Evolutionary conservation across 768 basidiomycete genomes (phyloP).

Genomic region (Lentinula aciculospora): DNA sequence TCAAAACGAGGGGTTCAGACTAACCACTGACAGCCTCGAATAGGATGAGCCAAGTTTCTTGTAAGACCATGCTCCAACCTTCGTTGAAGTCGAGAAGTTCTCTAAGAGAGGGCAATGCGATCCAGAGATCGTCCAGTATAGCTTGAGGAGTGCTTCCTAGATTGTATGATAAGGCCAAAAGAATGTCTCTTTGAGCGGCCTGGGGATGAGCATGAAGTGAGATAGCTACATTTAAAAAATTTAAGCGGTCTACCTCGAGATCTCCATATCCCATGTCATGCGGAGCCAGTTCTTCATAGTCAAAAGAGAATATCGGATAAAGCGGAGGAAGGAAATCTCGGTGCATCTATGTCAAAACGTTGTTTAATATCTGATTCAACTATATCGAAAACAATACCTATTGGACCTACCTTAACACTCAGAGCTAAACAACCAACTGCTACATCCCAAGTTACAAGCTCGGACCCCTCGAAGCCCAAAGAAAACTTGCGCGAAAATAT

Average conservation of each 20-base stretch:
- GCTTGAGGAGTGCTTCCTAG: constrained; percentile 51
- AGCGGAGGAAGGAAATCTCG: constrained; percentile 58
- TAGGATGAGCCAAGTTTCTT: constrained; percentile 46
- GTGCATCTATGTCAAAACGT: constrained; percentile 38
- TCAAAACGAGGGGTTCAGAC: constrained; percentile 9
- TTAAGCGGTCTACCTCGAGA: constrained; percentile 45
- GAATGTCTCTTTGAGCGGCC: constrained; percentile 53
- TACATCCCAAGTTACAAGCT: constrained; percentile 48
- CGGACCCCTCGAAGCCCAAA: constrained; percentile 17
- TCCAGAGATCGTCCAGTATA: constrained; percentile 55
- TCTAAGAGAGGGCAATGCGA: constrained; percentile 46
- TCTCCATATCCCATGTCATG: constrained; percentile 38
- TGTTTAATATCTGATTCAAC: background rate
- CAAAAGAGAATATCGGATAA: constrained; percentile 41
- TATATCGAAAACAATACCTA: too few relatives aligned
- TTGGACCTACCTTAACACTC: constrained; percentile 49
- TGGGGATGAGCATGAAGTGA: constrained; percentile 17
- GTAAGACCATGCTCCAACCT: constrained; percentile 43
- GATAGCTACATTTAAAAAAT: background rate
- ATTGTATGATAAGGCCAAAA: constrained; percentile 39
- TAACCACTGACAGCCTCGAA: constrained; percentile 36
- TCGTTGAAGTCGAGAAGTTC: constrained; percentile 22
- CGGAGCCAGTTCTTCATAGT: constrained; percentile 47
- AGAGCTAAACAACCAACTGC: constrained; percentile 55
- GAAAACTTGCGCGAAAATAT: background rate